These are phyloP conservation scores for Neofusicoccum sp. DNA, from an alignment of 2,329 filamentous ascomycete species.

Conservation along the genomic window DNA sequence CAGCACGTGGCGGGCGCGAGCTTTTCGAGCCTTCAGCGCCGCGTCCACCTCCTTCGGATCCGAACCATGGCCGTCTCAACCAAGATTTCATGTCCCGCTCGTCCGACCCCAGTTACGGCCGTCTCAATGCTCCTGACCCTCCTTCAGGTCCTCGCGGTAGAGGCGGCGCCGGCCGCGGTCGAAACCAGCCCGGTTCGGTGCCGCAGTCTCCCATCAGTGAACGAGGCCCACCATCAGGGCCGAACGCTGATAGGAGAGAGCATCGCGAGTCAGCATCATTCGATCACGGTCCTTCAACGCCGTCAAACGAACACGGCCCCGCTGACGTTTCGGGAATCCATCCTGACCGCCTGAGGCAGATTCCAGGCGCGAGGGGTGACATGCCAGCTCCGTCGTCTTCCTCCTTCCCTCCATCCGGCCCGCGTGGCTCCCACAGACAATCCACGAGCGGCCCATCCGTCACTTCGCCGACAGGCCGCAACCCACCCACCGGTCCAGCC, in stretches of 20 bases:
- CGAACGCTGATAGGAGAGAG: conserved; percentile 20
- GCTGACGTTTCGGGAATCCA: conserved; percentile 49
- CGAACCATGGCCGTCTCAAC: conserved; percentile 48
- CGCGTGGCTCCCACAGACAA: conserved; percentile 26
- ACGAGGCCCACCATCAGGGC: conserved; percentile 25
- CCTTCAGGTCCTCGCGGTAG: conserved; percentile 55
- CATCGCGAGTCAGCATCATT: conserved; percentile 21
- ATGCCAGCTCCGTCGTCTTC: conserved; percentile 21
- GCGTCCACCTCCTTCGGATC: conserved; percentile 37
- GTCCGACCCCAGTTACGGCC: conserved; percentile 49
- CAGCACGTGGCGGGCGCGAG: conserved; percentile 35
- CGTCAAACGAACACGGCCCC: conserved; percentile 18
- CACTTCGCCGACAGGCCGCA: conserved; percentile 29
- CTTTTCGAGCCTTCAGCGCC: conserved; percentile 37
- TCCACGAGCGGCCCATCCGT: background rate
- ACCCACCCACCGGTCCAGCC: conserved; percentile 34
- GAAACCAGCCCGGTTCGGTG: conserved; percentile 18
- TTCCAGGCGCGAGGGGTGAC: conserved; percentile 35
- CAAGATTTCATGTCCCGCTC: conserved; percentile 40
- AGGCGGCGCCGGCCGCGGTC: conserved; percentile 38
- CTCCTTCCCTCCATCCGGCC: conserved; percentile 29
- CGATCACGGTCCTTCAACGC: conserved; percentile 26
- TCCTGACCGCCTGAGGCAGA: conserved; percentile 52
- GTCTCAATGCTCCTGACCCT: conserved; percentile 46
- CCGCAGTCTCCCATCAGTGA: conserved; percentile 17